Base-by-base conservation (phyloP, 176 grass and related monocot genomes). In the Ampelocalamus luodianensis region DNA sequence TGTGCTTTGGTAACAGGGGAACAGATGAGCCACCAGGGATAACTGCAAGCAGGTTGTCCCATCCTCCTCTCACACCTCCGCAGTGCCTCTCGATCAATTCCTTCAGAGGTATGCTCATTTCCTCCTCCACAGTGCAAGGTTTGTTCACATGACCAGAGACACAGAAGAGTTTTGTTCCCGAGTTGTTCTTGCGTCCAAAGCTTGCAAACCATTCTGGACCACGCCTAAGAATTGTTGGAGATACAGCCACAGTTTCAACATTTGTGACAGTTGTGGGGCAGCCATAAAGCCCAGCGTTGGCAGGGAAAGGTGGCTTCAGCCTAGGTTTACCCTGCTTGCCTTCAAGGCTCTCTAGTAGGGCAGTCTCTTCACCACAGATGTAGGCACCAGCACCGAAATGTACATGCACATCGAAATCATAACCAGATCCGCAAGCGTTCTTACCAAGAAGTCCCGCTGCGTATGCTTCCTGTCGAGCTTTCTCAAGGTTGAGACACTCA, bases 341-440 rank as follows among this genome's bases (percentile, higher is more conserved):
- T 94, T 97, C 94, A 65, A 94, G 92, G 79, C 92, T 97, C 88
- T 97, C 92, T 29, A 97, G 86, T 78, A 97, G 78, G 84, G 95
- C 95, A 39, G 95, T 97, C 82, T 97, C 95, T 87, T 94, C 95
- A 84, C 95, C 95, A 27, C 95, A 97, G 67, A 97, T 97, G 68
- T 97, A 97, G 17, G 95, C 95, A 81, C 95, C 95, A 64, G 95
- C 95, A 84, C 92, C 95, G 81, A 90, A 97, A 85, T 94, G 95
- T 82, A 97, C 90, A 80, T 94, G 87, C 54, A 97, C 90, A 55
- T 94, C 94, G 38, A 97, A 97, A 88, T 94, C 89, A 73, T 94
- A 97, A 48, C 95, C 95, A 51, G 95, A 97, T 86, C 95, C 95
- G 18, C 95, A 97, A 54, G 95, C 95, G 36, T 97, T 94, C 76